phyloP scores from a whole-genome alignment of 257 asterid genomes.

The Fraxinus excelsior region DNA sequence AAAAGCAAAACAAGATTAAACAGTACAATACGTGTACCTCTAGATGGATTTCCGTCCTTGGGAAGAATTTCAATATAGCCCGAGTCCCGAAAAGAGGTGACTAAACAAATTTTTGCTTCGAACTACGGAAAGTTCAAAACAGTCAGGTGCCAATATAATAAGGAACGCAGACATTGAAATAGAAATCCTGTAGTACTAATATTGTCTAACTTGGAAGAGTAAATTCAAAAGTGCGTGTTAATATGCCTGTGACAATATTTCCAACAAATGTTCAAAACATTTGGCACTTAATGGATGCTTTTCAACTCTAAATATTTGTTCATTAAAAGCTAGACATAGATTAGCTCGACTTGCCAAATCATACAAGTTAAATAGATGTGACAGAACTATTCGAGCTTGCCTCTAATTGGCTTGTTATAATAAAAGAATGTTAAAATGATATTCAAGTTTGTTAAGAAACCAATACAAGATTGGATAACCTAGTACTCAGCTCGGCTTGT shows the following conservation, averaged over 20 bases:
- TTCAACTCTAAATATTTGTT: background rate
- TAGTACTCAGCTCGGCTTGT: background rate
- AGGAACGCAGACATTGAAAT: background rate
- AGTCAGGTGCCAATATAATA: background rate
- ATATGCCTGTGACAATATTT: too few relatives aligned
- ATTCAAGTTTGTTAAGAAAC: background rate
- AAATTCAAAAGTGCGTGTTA: background rate
- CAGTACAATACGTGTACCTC: constrained; percentile 44
- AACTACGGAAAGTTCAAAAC: constrained; percentile 48
- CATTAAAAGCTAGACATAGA: too few relatives aligned
- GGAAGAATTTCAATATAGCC: constrained; percentile 89
- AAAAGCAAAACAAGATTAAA: background rate
- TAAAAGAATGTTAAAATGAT: background rate
- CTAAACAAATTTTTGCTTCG: constrained; percentile 78
- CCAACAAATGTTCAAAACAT: background rate
- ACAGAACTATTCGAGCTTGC: background rate
- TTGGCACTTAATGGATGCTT: background rate
- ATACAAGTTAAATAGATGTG: background rate
- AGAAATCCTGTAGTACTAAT: background rate
- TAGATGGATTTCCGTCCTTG: constrained; percentile 51
- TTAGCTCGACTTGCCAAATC: background rate
- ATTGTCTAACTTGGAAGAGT: background rate
- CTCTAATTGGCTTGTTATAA: background rate
- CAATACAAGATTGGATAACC: background rate
- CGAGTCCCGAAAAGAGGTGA: constrained; percentile 83